Evolutionary conservation across 176 grass and related monocot genomes (phyloP).

Genomic region (Carex littledalei): DNA sequence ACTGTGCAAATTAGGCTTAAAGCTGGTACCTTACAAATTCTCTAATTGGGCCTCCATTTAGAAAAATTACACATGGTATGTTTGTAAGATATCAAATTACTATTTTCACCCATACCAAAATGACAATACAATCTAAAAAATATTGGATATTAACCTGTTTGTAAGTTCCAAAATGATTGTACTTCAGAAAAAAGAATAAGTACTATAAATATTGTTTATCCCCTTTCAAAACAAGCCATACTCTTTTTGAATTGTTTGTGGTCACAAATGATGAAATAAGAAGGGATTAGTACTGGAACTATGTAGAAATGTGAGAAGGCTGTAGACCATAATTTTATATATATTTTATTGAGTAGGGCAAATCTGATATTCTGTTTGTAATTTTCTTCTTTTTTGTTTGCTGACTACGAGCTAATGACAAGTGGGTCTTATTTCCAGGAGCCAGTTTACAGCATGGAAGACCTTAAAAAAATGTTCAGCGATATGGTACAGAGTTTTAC

Average conservation of each 20-base stretch:
- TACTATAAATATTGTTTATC: neutral
- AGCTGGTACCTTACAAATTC: neutral
- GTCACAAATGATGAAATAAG: neutral
- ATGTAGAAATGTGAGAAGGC: neutral
- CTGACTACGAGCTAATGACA: neutral
- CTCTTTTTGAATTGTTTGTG: neutral
- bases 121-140: neutral
- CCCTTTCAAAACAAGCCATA: neutral
- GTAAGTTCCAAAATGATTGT: neutral
- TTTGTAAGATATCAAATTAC: neutral
- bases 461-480: slow-evolving; percentile 61
- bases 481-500: slow-evolving; percentile 54
- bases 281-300: neutral
- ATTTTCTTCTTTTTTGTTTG: neutral
- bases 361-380: neutral
- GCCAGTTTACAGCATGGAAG: slow-evolving; percentile 41
- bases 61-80: neutral
- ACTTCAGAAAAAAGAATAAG: neutral
- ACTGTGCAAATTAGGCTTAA: neutral
- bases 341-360: neutral
- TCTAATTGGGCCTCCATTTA: neutral
- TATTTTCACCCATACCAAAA: neutral
- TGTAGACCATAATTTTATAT: neutral
- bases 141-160: neutral
- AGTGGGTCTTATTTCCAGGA: slow-evolving; percentile 22